A percentile compares a stretch with the other conserved stretches of the same genome.
Evolutionary conservation across 768 basidiomycete species (phyloP).

Genomic region (Russula foetens): DNA sequence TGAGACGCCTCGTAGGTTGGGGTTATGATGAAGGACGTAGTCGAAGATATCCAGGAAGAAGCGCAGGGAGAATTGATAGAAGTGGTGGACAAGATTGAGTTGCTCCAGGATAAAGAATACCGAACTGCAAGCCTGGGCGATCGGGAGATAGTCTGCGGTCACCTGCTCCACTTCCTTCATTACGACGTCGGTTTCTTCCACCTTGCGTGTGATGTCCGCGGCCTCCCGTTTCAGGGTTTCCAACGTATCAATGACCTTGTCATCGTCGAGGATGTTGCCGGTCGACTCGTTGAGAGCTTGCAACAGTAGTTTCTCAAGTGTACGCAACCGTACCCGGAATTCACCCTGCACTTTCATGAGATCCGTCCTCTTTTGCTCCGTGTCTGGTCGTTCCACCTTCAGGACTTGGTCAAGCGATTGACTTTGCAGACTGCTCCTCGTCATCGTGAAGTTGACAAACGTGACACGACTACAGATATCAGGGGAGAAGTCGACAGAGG

Average conservation of each 20-base stretch:
- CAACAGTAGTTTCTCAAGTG: constrained; percentile 85
- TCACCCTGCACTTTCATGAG: constrained; percentile 98
- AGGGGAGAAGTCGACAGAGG: constrained; percentile 95
- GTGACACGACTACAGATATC: constrained; percentile 98
- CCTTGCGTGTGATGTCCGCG: constrained; percentile 90
- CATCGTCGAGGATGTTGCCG: constrained; percentile 96
- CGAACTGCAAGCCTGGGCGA: constrained; percentile 93
- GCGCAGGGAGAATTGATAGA: constrained; percentile 95
- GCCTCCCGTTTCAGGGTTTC: constrained; percentile 96
- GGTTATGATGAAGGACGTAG: constrained; percentile 86
- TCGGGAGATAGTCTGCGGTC: constrained; percentile 86
- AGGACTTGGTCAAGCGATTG: constrained; percentile 96
- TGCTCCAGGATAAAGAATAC: constrained; percentile 97
- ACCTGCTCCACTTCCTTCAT: constrained; percentile 97
- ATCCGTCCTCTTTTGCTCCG: constrained; percentile 91
- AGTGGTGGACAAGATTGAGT: constrained; percentile 88
- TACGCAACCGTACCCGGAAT: constrained; percentile 86
- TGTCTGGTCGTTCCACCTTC: constrained; percentile 94
- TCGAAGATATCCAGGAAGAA: constrained; percentile 99
- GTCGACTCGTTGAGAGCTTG: constrained; percentile 95
- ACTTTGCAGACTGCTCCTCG: constrained; percentile 94
- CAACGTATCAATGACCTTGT: constrained; percentile 94
- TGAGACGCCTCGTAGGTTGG: constrained; percentile 71
- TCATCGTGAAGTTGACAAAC: constrained; percentile 98
- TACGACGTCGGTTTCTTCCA: constrained; percentile 91